phyloP scores from a whole-genome alignment of 768 basidiomycete species.

The Boletus reticuloceps region DNA sequence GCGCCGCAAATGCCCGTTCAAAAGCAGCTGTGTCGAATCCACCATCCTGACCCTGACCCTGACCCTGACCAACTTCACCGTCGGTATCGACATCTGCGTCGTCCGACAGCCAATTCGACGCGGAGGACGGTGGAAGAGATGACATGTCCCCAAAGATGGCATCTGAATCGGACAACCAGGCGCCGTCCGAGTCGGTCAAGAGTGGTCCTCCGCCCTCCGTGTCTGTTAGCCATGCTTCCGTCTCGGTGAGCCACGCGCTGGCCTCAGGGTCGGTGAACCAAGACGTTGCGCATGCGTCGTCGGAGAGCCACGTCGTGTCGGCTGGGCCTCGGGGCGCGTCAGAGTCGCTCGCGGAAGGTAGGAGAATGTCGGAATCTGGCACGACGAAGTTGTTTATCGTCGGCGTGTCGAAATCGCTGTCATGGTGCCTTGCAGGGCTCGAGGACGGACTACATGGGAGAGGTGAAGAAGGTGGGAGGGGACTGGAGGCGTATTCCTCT shows the following conservation, averaged over 20 bases:
- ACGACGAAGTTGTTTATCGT: conserved; percentile 14
- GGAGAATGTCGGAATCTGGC: conserved; percentile 13
- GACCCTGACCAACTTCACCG: not conserved
- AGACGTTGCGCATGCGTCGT: not conserved
- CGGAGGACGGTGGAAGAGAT: conserved; percentile 17
- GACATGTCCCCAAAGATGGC: conserved; percentile 24
- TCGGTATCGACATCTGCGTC: conserved; percentile 22
- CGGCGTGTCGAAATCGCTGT: conserved; percentile 8
- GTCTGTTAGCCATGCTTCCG: conserved; percentile 30
- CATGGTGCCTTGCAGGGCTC: conserved; percentile 14
- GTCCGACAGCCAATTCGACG: conserved; percentile 28
- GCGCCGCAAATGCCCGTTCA: conserved; percentile 17
- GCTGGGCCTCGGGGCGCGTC: not conserved
- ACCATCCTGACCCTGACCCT: conserved; percentile 16
- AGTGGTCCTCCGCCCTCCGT: conserved; percentile 39
- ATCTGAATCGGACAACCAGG: conserved; percentile 34
- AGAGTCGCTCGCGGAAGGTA: conserved; percentile 6
- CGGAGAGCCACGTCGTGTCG: conserved; percentile 10
- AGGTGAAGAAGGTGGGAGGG: conserved; percentile 63
- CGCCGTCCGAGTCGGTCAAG: conserved; percentile 37
- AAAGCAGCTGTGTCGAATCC: conserved; percentile 14
- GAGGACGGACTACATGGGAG: conserved; percentile 51
- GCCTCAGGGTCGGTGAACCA: conserved; percentile 20
- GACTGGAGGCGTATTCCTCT: conserved; percentile 37
- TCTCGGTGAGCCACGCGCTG: conserved; percentile 25